These are phyloP conservation scores for Nemania sp. DNA, from an alignment of 2,329 filamentous ascomycete species.

Conservation along the genomic window DNA sequence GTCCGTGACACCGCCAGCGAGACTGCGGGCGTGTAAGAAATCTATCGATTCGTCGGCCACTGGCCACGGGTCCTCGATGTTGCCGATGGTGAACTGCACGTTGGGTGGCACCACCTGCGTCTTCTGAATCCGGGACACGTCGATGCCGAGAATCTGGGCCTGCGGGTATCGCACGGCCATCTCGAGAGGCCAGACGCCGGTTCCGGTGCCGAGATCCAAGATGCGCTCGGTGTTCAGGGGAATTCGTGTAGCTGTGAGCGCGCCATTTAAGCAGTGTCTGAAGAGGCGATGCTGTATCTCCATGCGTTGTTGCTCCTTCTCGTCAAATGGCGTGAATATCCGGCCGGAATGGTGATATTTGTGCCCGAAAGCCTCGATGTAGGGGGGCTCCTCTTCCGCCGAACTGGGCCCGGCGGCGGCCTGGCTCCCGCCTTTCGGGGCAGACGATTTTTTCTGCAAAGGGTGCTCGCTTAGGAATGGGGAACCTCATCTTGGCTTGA, in stretches of 20 bases:
- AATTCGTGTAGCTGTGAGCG: conserved; percentile 36
- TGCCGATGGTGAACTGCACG: conserved; percentile 61
- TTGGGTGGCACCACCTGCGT: conserved; percentile 57
- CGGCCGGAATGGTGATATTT: conserved; percentile 36
- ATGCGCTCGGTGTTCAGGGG: conserved; percentile 38
- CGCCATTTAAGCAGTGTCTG: conserved; percentile 36
- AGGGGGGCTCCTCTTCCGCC: conserved; percentile 22
- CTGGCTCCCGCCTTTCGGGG: conserved; percentile 17
- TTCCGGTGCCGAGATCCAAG: conserved; percentile 49
- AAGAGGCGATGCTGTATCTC: conserved; percentile 34
- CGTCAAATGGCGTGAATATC: conserved; percentile 38
- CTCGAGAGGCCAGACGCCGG: conserved; percentile 48
- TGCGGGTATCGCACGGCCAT: conserved; percentile 47
- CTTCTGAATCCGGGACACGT: conserved; percentile 46
- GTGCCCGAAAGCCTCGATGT: conserved; percentile 37
- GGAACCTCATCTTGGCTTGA: not conserved
- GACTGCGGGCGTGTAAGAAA: conserved; percentile 49
- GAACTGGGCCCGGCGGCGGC: conserved; percentile 18
- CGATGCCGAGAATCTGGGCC: conserved; percentile 46
- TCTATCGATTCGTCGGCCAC: conserved; percentile 39
- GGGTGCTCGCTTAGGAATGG: conserved; percentile 4
- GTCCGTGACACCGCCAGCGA: conserved; percentile 50
- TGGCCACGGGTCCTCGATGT: conserved; percentile 55
- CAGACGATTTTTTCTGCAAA: conserved; percentile 26
- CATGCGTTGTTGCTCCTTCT: conserved; percentile 35